Conservation (phyloP, 306 rosid species). For the Inga oerstediana region DNA sequence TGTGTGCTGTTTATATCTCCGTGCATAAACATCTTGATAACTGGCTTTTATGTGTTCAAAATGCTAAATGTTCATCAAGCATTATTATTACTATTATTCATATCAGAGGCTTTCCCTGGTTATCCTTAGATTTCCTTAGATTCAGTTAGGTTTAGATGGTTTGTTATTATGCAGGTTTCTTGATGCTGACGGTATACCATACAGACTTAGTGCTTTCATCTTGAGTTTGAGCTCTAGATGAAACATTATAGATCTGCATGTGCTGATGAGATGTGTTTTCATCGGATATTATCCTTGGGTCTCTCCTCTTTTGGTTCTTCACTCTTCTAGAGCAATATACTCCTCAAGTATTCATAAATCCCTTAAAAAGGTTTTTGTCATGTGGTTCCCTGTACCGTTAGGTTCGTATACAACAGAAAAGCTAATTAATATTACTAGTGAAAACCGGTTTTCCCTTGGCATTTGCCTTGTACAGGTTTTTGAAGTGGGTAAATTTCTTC, state of each 20-base stretch:
- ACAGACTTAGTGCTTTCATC: conserved; percentile 30
- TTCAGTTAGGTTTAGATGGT: conserved; percentile 60
- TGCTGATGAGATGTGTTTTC: conserved; percentile 54
- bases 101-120: conserved; percentile 2
- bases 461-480: conserved; percentile 45
- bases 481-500: conserved; percentile 43
- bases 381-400: conserved; percentile 11
- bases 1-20: conserved; percentile 19
- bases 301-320: conserved; percentile 9
- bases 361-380: conserved; percentile 8
- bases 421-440: conserved; percentile 21
- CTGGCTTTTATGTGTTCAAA: background rate
- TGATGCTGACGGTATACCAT: conserved; percentile 49
- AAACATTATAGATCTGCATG: conserved; percentile 26
- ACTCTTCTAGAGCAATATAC: conserved; percentile 5
- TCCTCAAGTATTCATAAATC: background rate
- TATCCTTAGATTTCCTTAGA: conserved; percentile 40
- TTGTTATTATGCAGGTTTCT: conserved; percentile 67
- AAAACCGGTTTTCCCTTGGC: conserved; percentile 37
- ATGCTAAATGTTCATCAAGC: conserved; percentile 19
- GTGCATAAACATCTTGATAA: background rate
- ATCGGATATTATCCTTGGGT: conserved; percentile 28
- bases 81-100: conserved; percentile 13
- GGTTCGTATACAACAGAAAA: conserved; percentile 21
- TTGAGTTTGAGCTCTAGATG: conserved; percentile 38